phyloP scores from a whole-genome alignment of 495 filamentous ascomycete species.

The Clohesyomyces aquaticus region DNA sequence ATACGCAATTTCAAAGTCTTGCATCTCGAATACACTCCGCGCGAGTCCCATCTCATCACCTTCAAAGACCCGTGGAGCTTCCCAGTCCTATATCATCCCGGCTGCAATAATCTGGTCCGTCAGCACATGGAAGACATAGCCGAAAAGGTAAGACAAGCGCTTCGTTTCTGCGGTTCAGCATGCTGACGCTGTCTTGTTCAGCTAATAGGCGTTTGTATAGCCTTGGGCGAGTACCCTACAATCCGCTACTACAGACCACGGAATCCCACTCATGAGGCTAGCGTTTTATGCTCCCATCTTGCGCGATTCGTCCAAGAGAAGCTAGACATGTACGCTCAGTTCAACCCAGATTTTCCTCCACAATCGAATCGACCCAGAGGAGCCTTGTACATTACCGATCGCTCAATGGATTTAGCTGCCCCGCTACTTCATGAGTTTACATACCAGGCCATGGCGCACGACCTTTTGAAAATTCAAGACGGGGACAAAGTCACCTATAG shows the following conservation, averaged over 20 bases:
- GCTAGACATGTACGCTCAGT: slow-evolving; percentile 81
- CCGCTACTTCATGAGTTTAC: slow-evolving; percentile 95
- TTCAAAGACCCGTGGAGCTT: slow-evolving; percentile 96
- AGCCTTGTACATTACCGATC: slow-evolving; percentile 82
- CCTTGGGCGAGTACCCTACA: slow-evolving; percentile 83
- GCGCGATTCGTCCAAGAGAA: slow-evolving; percentile 92
- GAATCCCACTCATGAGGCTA: slow-evolving; percentile 79
- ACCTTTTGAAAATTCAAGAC: slow-evolving; percentile 84
- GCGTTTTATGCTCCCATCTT: slow-evolving; percentile 80
- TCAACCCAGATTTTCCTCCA: slow-evolving; percentile 80
- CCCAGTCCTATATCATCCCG: slow-evolving; percentile 86
- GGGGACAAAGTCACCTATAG: slow-evolving; percentile 85
- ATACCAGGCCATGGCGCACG: slow-evolving; percentile 97
- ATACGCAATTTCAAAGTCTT: slow-evolving; percentile 74
- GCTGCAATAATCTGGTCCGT: slow-evolving; percentile 79
- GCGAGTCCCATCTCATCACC: slow-evolving; percentile 87
- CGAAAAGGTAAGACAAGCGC: slow-evolving; percentile 69
- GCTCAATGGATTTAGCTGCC: slow-evolving; percentile 86
- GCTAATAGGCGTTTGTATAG: slow-evolving; percentile 82
- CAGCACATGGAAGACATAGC: slow-evolving; percentile 80
- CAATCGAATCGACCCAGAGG: slow-evolving; percentile 78
- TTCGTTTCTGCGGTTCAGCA: background rate
- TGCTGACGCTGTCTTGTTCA: slow-evolving; percentile 43
- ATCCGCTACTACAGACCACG: slow-evolving; percentile 86
- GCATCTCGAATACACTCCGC: slow-evolving; percentile 83